Evolutionary conservation across 139 green algal genomes (phyloP).

Genomic region (Mesostigma viride): DNA sequence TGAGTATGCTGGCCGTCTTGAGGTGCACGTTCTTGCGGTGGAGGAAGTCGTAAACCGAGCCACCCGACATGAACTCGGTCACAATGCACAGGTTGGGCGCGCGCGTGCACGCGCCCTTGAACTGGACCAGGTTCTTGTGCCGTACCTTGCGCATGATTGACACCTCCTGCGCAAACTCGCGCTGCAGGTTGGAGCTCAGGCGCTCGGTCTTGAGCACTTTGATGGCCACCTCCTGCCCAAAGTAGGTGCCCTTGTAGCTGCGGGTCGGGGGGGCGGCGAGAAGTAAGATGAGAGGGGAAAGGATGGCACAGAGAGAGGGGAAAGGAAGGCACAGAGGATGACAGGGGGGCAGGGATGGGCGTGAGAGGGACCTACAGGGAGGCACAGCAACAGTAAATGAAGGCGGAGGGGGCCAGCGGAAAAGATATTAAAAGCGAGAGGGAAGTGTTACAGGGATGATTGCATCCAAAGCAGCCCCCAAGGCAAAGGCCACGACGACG

Average conservation of each 20-base stretch:
- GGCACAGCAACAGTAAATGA: too few species aligned
- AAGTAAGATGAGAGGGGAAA: too few species aligned
- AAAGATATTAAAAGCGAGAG: too few species aligned
- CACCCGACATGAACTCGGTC: conserved; percentile 92
- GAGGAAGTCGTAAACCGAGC: conserved; percentile 88
- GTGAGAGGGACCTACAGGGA: too few species aligned
- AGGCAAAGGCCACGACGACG: too few species aligned
- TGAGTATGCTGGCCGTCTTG: conserved; percentile 55
- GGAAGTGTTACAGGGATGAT: too few species aligned
- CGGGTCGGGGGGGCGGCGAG: conserved; percentile 10
- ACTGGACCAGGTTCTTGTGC: conserved; percentile 97
- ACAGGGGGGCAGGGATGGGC: too few species aligned
- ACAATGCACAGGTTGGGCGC: conserved; percentile 96
- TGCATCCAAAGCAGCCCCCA: too few species aligned
- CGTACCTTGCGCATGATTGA: conserved; percentile 75
- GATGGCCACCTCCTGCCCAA: conserved; percentile 93
- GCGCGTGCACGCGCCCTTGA: conserved; percentile 94
- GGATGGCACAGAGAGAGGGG: too few species aligned
- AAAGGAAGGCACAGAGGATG: too few species aligned
- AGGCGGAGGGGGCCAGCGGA: too few species aligned
- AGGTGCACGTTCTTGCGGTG: conserved; percentile 47
- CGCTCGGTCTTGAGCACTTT: conserved; percentile 92
- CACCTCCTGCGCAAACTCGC: conserved; percentile 87
- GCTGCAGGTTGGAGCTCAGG: conserved; percentile 65
- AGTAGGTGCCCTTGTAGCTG: conserved; percentile 67